A percentile compares a stretch with the other conserved stretches of the same genome.
These are phyloP conservation scores for maize (Zea mays) DNA, from an alignment of 176 grass and related monocot genomes.

Conservation along the genomic window DNA sequence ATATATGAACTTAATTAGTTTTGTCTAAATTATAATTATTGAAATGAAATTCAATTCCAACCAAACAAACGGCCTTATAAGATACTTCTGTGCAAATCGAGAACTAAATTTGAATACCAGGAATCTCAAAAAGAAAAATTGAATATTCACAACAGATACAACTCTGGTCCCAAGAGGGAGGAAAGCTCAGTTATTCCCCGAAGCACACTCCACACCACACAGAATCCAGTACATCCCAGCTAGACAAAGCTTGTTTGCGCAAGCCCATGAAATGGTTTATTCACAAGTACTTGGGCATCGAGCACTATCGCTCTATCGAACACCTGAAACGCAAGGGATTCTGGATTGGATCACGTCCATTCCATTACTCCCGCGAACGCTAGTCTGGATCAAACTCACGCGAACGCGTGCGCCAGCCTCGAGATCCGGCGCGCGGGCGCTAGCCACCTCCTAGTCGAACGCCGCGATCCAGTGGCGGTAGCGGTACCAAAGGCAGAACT, in stretches of 20 bases:
- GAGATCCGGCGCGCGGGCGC: constrained; percentile 17
- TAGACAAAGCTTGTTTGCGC: not conserved
- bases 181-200: not conserved
- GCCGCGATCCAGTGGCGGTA: not conserved
- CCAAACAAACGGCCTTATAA: too few relatives aligned
- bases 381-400: not conserved
- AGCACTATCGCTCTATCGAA: not conserved
- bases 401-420: not conserved
- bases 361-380: not conserved
- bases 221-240: not conserved
- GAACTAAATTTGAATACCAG: too few relatives aligned
- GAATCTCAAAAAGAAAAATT: too few relatives aligned
- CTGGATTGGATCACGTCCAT: not conserved
- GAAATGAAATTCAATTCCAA: too few relatives aligned
- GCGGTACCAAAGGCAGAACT: not conserved
- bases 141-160: too few relatives aligned
- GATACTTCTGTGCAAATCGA: too few relatives aligned
- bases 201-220: not conserved
- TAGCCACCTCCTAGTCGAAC: not conserved
- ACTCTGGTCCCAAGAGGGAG: not conserved
- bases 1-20: too few relatives aligned
- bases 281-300: not conserved
- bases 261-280: not conserved
- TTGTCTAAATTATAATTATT: too few relatives aligned
- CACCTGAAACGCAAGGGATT: not conserved